Evolutionary conservation across 805 yeast genomes (phyloP).

Genomic region (Millerozyma miso): DNA sequence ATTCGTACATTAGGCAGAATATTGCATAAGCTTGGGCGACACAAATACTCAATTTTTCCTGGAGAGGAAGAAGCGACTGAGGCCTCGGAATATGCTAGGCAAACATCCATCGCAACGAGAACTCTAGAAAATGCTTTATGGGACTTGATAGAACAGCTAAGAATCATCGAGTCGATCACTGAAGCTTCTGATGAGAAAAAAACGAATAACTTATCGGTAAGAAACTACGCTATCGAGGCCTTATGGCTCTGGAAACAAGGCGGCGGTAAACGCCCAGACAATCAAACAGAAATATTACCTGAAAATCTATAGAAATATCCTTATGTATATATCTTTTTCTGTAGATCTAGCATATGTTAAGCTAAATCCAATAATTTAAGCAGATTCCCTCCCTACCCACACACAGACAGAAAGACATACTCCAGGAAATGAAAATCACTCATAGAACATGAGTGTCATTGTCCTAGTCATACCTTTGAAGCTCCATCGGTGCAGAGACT

Average conservation of each 20-base stretch:
- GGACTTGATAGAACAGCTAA: slow-evolving; percentile 62
- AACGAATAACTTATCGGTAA: slow-evolving; percentile 66
- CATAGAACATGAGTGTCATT: neutral
- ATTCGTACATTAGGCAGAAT: slow-evolving; percentile 85
- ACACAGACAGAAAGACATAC: neutral
- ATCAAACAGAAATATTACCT: slow-evolving; percentile 2
- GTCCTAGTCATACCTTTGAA: no score
- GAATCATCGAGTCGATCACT: slow-evolving; percentile 61
- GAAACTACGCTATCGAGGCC: slow-evolving; percentile 84
- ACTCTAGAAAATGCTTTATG: slow-evolving; percentile 57
- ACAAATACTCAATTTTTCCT: slow-evolving; percentile 52
- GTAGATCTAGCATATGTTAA: neutral
- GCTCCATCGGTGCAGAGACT: neutral
- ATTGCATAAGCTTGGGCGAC: slow-evolving; percentile 70
- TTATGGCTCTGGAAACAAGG: slow-evolving; percentile 80
- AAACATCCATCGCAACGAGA: slow-evolving; percentile 16
- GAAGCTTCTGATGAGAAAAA: slow-evolving; percentile 63
- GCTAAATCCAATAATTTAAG: neutral
- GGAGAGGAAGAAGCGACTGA: slow-evolving; percentile 30
- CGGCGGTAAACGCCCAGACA: slow-evolving; percentile 29
- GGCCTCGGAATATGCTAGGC: slow-evolving; percentile 31
- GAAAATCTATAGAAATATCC: neutral
- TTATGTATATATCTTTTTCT: neutral
- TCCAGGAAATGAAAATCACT: neutral
- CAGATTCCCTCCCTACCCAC: neutral